Conservation (phyloP, 2,329 filamentous ascomycete genomes). For the Colletotrichum endophyticum region DNA sequence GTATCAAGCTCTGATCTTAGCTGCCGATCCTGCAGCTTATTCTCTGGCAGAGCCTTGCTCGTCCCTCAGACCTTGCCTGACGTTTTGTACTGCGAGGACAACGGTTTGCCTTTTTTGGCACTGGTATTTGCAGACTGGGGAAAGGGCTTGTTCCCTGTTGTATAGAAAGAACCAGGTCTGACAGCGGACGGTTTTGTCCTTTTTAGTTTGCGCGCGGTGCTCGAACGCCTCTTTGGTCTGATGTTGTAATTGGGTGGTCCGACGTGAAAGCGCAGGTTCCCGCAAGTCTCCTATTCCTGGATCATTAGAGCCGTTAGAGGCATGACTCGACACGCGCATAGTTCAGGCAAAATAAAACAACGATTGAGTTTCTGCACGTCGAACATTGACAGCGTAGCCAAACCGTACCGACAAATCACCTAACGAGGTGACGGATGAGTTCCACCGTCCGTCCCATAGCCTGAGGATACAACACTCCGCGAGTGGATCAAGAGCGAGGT, state of each 20-base stretch:
- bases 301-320: not conserved
- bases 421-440: not conserved
- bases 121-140: not conserved
- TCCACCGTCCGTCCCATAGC: not conserved
- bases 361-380: not conserved
- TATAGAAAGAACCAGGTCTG: not conserved
- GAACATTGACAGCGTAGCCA: not conserved
- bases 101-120: not conserved
- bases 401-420: not conserved
- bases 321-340: not conserved
- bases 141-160: not conserved
- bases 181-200: not conserved
- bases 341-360: not conserved
- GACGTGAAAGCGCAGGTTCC: not conserved
- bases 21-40: not conserved
- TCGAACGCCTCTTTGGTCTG: conserved; percentile 6
- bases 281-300: not conserved
- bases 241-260: not conserved
- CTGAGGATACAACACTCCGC: not conserved
- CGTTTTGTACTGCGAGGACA: not conserved
- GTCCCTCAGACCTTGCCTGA: not conserved
- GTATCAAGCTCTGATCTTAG: conserved; percentile 10
- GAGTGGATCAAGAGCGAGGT: not conserved
- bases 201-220: not conserved
- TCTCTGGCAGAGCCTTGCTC: not conserved